Base-by-base conservation (phyloP, 306 rosid genomes). In the Lablab purpureus region DNA sequence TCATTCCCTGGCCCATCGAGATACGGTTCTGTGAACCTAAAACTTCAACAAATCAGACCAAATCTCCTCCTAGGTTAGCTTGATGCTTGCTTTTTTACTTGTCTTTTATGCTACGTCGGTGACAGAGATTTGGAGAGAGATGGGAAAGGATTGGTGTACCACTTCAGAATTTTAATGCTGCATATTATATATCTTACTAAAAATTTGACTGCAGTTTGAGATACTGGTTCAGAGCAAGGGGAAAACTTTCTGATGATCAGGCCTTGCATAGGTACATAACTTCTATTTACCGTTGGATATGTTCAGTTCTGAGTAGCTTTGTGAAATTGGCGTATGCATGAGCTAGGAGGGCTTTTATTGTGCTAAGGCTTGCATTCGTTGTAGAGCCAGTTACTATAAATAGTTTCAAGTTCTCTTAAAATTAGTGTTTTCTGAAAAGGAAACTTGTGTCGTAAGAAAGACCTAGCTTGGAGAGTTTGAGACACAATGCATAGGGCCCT, bases 1-100 rank as follows among this genome's bases (percentile, higher is more conserved):
- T 88, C 79, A 80, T 86, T 79, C 99, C 98, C 27, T 95, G 98
- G 99, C 99, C 99, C 45, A 92, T 95, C 43, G 99, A 95, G 85
- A 88, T 95, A 82, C 91, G 98, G 41, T 95, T 92, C 84, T 92
- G 98, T 86, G 99, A 91, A 78, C 99, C 98, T 23, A 87, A 40
- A 56, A 75, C 81, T 60, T 79, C 88, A 19, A 92, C 99, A 23
- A 92, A 80, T 84, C 92, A 88, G 89, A 95, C 97, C 62, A 92
- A 92, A 64, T 81, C 97, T 84, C 91, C 96, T 78, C 94, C 99
- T 52, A 90, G 97, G 99, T 95, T 85, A 51, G 87, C 77, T 47
- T 34, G 74, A 47, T 65, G 77, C 73, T 52, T 7, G 43, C 62
- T 25, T 46, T 37, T 66, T 49, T 74, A 59, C 37, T 49, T 49